phyloP scores from a whole-genome alignment of 352 stramenopile species.

The Thraustotheca clavata region DNA sequence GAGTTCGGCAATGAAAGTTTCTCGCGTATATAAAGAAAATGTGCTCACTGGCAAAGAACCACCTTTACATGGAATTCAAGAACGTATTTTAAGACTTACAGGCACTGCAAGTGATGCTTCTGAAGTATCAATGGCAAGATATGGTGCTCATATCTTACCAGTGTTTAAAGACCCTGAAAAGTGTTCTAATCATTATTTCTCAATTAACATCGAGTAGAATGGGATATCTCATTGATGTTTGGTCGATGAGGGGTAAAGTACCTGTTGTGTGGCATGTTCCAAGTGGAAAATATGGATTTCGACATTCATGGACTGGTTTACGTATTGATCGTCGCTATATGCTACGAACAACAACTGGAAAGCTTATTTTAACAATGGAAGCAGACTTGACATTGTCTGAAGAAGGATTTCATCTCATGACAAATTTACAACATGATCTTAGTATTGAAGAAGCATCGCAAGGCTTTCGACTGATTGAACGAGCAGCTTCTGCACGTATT shows the following conservation, averaged over 20 bases:
- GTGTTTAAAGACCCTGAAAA: slow-evolving; percentile 44
- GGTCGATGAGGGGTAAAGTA: slow-evolving; percentile 45
- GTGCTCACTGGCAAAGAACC: slow-evolving; percentile 43
- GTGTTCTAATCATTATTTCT: slow-evolving; percentile 9
- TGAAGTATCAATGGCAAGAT: slow-evolving; percentile 53
- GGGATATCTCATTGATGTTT: slow-evolving; percentile 38
- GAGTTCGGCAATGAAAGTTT: slow-evolving; percentile 34
- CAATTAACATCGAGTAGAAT: background rate
- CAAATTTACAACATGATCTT: slow-evolving; percentile 32
- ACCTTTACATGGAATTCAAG: slow-evolving; percentile 39
- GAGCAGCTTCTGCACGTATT: slow-evolving; percentile 32
- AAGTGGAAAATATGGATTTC: slow-evolving; percentile 44
- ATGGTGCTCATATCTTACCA: slow-evolving; percentile 52
- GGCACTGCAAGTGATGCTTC: slow-evolving; percentile 50
- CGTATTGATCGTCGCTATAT: slow-evolving; percentile 43
- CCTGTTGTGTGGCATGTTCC: slow-evolving; percentile 47
- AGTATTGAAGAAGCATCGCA: slow-evolving; percentile 54
- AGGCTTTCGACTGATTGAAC: slow-evolving; percentile 49
- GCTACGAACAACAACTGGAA: slow-evolving; percentile 51
- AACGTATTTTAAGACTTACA: slow-evolving; percentile 52
- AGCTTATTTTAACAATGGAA: slow-evolving; percentile 57
- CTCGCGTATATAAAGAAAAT: slow-evolving; percentile 38
- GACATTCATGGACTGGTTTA: slow-evolving; percentile 46
- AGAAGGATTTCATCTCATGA: slow-evolving; percentile 34
- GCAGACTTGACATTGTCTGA: slow-evolving; percentile 47